Evolutionary conservation across 2,329 filamentous ascomycete genomes (phyloP).

Genomic region (Beauveria asiatica): DNA sequence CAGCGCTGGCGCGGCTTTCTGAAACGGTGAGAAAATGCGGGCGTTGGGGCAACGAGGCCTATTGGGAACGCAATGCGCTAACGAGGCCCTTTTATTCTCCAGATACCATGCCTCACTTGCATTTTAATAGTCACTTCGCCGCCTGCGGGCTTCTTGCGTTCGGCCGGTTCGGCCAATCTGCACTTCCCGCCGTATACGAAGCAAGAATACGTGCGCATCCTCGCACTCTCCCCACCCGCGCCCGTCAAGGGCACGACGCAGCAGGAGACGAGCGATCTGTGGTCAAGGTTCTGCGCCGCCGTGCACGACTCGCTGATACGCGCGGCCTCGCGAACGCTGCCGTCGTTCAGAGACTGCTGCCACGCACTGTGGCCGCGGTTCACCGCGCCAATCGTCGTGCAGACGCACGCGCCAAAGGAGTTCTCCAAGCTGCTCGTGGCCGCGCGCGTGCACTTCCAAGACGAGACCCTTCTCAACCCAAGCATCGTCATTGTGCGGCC

Average conservation of each 20-base stretch:
- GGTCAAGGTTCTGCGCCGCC: slow-evolving; percentile 71
- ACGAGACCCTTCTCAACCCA: slow-evolving; percentile 61
- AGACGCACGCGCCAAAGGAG: slow-evolving; percentile 67
- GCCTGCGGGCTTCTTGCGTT: slow-evolving; percentile 59
- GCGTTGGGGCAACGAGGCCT: not conserved
- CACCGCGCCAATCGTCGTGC: slow-evolving; percentile 64
- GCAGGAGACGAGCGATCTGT: slow-evolving; percentile 57
- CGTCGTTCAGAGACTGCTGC: slow-evolving; percentile 62
- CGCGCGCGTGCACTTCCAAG: slow-evolving; percentile 60
- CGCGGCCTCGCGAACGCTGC: slow-evolving; percentile 70
- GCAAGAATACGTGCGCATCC: slow-evolving; percentile 67
- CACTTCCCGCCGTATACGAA: slow-evolving; percentile 81
- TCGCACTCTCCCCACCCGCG: slow-evolving; percentile 45
- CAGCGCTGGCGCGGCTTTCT: slow-evolving; percentile 71
- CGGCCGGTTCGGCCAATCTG: slow-evolving; percentile 63
- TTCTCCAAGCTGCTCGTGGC: slow-evolving; percentile 76
- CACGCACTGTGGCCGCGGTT: slow-evolving; percentile 78
- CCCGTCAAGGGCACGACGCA: slow-evolving; percentile 41
- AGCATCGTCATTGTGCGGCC: slow-evolving; percentile 40
- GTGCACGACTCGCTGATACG: slow-evolving; percentile 82
- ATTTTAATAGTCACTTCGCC: slow-evolving; percentile 71
- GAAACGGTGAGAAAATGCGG: slow-evolving; percentile 52
- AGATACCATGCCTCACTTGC: slow-evolving; percentile 73
- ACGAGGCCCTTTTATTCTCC: not conserved
- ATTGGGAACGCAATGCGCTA: not conserved